Base-by-base conservation (phyloP, 371 early-diverging fungal species). In the Syncephalastrum contaminatum region DNA sequence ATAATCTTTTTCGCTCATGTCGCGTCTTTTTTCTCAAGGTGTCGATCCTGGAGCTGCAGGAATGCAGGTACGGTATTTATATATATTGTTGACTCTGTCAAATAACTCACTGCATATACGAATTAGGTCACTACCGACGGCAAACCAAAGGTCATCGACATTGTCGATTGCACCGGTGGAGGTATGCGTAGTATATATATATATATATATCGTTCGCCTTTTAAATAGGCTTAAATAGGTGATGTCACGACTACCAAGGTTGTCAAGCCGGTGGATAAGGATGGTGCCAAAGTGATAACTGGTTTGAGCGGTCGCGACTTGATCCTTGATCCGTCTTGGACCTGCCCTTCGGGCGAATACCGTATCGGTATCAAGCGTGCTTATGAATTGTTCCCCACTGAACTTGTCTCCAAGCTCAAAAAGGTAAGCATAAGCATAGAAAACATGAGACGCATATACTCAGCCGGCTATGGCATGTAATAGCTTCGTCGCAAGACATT, bases 11-110 rank as follows among this genome's bases (percentile, higher is more conserved):
- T 4, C n/a, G 25, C 30, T 45, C 4, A 24, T 42, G 10, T 39
- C 45, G 25, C 46, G 14, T 44, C 45, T 3, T 50, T 25, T 4
- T 4, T 44, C 46, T n/a, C n/a, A 62, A 66, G 84, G 96, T 45
- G 89, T 97, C 39, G 96, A 95, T 72, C 97, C 97, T 27, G 91
- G 88, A 39, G 94, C 96, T 41, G 81, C 87, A 43, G 95, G 91
- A 51, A 80, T 92, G 63, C 88, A 84, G 69, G 83, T 81, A 81
- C 8, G 10, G 3, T 42, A 15, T 12, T 10, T 15, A 42, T 21
- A 46, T 63, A 4, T 6, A 22, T 4, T 24, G 4, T 1, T 24
- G 5, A 15, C 27, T 30, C 27, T n/a, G 6, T 30, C 36, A 2
- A 10, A 10, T 30, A 36, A 50, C 47, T 43, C 19, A 52, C 3